These are phyloP conservation scores for Trametes cinnabarina DNA, from an alignment of 768 basidiomycete genomes.

Conservation along the genomic window DNA sequence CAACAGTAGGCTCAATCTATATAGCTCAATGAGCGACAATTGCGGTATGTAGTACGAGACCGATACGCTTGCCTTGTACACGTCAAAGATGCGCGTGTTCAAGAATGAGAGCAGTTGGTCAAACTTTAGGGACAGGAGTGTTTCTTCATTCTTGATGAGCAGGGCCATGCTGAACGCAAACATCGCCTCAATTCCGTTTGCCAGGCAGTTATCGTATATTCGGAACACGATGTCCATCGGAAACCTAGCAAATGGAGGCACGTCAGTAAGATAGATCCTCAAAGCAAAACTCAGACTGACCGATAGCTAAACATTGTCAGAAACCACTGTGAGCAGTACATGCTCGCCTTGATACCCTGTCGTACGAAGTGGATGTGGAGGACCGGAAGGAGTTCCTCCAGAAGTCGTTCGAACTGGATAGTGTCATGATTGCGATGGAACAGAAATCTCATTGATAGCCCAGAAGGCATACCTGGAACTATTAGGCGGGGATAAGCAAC, in stretches of 20 bases:
- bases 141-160: constrained; percentile 83
- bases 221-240: constrained; percentile 92
- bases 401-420: constrained; percentile 82
- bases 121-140: constrained; percentile 77
- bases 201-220: constrained; percentile 95
- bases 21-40: neutral
- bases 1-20: constrained; percentile 1
- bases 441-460: too few species aligned
- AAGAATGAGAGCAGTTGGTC: constrained; percentile 87
- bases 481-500: too few species aligned
- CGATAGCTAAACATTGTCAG: constrained; percentile 95
- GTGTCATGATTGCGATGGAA: too few species aligned
- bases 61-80: constrained; percentile 54
- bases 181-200: constrained; percentile 95
- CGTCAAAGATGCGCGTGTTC: constrained; percentile 78
- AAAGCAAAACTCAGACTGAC: constrained; percentile 38
- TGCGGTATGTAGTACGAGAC: neutral
- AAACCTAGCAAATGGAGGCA: constrained; percentile 52
- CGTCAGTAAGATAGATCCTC: too few species aligned
- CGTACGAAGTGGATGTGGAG: constrained; percentile 91
- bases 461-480: constrained; percentile 67
- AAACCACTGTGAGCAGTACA: constrained; percentile 99
- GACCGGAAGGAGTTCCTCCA: constrained; percentile 91
- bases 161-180: constrained; percentile 92
- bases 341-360: constrained; percentile 94